phyloP scores from a whole-genome alignment of 2,329 filamentous ascomycete species.

The Furcasterigmium furcatum region DNA sequence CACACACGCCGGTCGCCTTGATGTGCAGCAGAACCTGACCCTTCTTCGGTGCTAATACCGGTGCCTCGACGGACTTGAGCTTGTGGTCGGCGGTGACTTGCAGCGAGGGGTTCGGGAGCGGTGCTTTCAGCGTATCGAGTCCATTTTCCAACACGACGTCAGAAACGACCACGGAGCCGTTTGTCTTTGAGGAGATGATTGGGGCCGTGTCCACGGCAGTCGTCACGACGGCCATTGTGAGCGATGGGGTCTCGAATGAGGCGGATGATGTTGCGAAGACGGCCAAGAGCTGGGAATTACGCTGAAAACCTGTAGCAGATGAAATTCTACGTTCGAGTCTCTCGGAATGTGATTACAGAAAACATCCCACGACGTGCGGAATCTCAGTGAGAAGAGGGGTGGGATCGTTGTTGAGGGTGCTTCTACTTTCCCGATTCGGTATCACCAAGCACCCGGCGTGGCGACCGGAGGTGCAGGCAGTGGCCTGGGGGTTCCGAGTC shows the following conservation, averaged over 20 bases:
- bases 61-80: conserved; percentile 53
- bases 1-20: conserved; percentile 62
- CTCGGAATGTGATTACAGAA: no score
- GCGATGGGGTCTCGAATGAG: no score
- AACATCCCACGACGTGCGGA: no score
- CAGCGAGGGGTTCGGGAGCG: conserved; percentile 48
- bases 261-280: no score
- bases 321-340: no score
- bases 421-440: background rate
- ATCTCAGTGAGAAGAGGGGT: background rate
- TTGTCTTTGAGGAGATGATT: conserved; percentile 1
- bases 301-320: no score
- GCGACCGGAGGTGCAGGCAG: background rate
- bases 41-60: conserved; percentile 48
- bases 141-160: conserved; percentile 1
- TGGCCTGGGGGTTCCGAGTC: no score
- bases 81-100: conserved; percentile 59
- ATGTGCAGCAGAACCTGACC: conserved; percentile 59
- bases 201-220: conserved; percentile 1
- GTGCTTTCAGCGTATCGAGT: conserved; percentile 16
- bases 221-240: conserved; percentile 4
- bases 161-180: conserved; percentile 3
- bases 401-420: background rate
- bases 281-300: no score
- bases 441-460: no score